A percentile compares a stretch with the other conserved stretches of the same genome.
Evolutionary conservation across 208 protist genomes (phyloP).

Genomic region (Trypanosoma melophagium): DNA sequence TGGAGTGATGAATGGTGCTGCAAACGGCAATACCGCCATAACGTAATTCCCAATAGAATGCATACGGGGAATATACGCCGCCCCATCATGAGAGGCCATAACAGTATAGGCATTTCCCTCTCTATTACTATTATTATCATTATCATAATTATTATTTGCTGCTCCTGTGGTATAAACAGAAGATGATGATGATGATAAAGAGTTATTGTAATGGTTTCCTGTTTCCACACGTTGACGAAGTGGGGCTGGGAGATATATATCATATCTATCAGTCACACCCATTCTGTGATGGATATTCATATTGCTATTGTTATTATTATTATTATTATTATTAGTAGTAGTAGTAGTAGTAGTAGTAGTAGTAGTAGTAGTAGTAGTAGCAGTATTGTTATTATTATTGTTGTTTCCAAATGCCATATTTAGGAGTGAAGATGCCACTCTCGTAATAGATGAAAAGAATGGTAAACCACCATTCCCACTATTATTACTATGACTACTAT

Average conservation of each 20-base stretch:
- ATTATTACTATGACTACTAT: no score
- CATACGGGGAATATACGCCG: conserved; percentile 22
- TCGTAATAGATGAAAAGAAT: neutral
- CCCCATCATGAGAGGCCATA: no score
- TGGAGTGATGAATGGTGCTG: neutral
- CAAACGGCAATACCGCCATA: conserved; percentile 15
- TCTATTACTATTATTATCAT: neutral
- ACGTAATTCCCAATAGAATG: conserved; percentile 3
- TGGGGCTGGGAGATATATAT: neutral
- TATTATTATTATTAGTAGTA: neutral
- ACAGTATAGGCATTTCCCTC: no score
- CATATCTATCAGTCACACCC: neutral
- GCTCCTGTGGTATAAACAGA: neutral
- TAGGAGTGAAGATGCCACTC: conserved; percentile 3
- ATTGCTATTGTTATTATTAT: no score
- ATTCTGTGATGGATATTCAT: no score
- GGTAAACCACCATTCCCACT: no score
- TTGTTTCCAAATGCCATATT: neutral
- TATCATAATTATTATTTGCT: neutral
- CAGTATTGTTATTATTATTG: neutral
- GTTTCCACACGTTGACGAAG: conserved; percentile 16
- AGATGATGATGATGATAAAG: no score
- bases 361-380: neutral
- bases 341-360: neutral
- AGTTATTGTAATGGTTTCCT: neutral